Conservation (phyloP, 2,329 filamentous ascomycete species). For the Fusarium chlamydosporum region DNA sequence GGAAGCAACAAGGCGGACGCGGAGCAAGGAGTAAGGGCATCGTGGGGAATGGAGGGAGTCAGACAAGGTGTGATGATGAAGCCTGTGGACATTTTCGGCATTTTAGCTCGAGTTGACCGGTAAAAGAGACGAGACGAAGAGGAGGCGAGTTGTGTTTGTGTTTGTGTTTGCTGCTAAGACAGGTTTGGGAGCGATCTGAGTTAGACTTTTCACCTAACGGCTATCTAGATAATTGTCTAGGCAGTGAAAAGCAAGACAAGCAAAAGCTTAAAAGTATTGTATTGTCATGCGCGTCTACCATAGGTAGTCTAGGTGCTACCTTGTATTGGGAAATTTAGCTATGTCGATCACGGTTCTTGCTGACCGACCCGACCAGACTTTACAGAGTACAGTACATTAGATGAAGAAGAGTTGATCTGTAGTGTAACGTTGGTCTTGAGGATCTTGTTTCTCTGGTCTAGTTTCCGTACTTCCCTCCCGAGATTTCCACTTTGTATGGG, state of each 20-base stretch:
- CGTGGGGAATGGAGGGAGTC: constrained; percentile 25
- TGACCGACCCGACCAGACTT: constrained; percentile 10
- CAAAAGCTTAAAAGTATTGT: background rate
- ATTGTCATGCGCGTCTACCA: constrained; percentile 1
- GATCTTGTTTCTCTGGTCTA: background rate
- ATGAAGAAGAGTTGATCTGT: background rate
- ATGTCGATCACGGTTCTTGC: constrained; percentile 35
- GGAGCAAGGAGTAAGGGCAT: constrained; percentile 25
- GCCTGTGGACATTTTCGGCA: constrained; percentile 27
- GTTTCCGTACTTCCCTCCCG: background rate
- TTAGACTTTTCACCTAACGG: constrained; percentile 10
- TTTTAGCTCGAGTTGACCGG: constrained; percentile 7
- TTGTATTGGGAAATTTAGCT: constrained; percentile 26
- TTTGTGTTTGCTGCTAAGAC: background rate
- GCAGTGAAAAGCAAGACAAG: background rate
- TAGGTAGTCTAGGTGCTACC: constrained; percentile 1
- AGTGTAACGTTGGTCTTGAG: constrained; percentile 26
- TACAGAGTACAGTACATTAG: too few relatives aligned
- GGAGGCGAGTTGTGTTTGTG: background rate
- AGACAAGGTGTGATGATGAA: constrained; percentile 16
- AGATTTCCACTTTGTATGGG: background rate
- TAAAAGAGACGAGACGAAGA: background rate
- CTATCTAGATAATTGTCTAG: background rate
- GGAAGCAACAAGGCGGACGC: constrained; percentile 23
- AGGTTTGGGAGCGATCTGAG: background rate